These are phyloP conservation scores for Phytophthora lateralis DNA, from an alignment of 352 stramenopile genomes.

Conservation along the genomic window DNA sequence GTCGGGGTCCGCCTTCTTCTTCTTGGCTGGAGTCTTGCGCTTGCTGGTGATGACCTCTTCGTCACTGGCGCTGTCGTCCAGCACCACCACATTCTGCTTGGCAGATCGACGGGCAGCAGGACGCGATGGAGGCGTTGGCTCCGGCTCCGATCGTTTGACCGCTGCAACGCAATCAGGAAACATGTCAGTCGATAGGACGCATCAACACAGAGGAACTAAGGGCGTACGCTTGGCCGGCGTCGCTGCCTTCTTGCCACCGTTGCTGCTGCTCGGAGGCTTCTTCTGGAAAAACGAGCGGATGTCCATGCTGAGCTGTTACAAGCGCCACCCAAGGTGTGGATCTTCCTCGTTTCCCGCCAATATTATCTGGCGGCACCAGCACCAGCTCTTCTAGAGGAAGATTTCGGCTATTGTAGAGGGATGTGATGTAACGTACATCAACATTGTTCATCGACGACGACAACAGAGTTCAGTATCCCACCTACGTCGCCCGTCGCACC, in stretches of 20 bases:
- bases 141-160: conserved; percentile 33
- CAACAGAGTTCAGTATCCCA: conserved; percentile 19
- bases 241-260: conserved; percentile 31
- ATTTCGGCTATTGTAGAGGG: conserved; percentile 14
- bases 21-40: conserved; percentile 31
- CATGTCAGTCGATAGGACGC: conserved; percentile 6
- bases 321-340: conserved; percentile 9
- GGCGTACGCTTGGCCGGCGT: conserved; percentile 36
- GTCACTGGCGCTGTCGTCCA: conserved; percentile 66
- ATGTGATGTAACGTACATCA: conserved; percentile 15
- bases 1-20: conserved; percentile 38
- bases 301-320: conserved; percentile 51
- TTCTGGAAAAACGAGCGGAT: conserved; percentile 88
- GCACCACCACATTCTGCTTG: conserved; percentile 55
- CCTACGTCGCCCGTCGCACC: neutral
- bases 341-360: conserved; percentile 45
- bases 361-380: conserved; percentile 15
- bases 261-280: conserved; percentile 33
- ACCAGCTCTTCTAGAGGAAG: conserved; percentile 21
- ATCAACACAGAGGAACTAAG: neutral
- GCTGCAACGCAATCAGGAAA: conserved; percentile 2
- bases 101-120: conserved; percentile 18
- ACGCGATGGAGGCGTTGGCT: conserved; percentile 36
- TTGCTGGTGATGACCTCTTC: conserved; percentile 28
- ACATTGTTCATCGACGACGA: neutral